A percentile compares a stretch with the other conserved stretches of the same genome.
These are phyloP conservation scores for Thymus quinquecostatus DNA, from an alignment of 257 asterid species.

Conservation along the genomic window DNA sequence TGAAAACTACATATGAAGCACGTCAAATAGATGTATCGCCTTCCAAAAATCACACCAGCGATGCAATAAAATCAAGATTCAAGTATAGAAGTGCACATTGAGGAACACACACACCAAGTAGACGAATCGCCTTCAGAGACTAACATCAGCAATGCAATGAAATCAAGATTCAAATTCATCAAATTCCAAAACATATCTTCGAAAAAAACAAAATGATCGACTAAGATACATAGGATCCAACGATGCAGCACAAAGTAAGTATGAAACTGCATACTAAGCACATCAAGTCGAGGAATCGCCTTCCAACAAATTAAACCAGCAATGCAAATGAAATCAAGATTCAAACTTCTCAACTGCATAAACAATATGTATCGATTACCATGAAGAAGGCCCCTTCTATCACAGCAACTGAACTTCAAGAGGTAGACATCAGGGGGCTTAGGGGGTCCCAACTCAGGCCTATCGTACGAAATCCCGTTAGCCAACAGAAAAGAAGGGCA, in stretches of 20 bases:
- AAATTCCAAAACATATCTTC: slow-evolving; percentile 41
- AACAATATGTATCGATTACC: slow-evolving; percentile 43
- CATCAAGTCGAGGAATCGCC: not conserved
- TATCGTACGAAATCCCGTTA: slow-evolving; percentile 60
- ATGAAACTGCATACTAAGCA: not conserved
- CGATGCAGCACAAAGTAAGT: slow-evolving; percentile 12
- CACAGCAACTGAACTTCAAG: slow-evolving; percentile 67
- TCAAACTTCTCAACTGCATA: not conserved
- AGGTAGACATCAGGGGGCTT: slow-evolving; percentile 82
- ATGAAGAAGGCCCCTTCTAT: slow-evolving; percentile 78
- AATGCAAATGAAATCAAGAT: not conserved
- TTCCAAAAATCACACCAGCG: not conserved
- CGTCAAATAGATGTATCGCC: not conserved
- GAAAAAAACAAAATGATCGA: slow-evolving; percentile 14
- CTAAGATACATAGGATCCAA: slow-evolving; percentile 14
- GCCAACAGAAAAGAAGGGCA: slow-evolving; percentile 77
- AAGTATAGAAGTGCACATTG: not conserved
- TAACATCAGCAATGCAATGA: not conserved
- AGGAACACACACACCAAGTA: not conserved
- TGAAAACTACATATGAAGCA: not conserved
- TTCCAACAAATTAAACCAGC: not conserved
- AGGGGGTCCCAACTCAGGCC: slow-evolving; percentile 55
- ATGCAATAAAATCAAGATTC: not conserved
- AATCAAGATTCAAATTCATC: not conserved
- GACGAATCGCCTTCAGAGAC: not conserved